phyloP scores from a whole-genome alignment of 768 basidiomycete species.

The Lentinula sp. region DNA sequence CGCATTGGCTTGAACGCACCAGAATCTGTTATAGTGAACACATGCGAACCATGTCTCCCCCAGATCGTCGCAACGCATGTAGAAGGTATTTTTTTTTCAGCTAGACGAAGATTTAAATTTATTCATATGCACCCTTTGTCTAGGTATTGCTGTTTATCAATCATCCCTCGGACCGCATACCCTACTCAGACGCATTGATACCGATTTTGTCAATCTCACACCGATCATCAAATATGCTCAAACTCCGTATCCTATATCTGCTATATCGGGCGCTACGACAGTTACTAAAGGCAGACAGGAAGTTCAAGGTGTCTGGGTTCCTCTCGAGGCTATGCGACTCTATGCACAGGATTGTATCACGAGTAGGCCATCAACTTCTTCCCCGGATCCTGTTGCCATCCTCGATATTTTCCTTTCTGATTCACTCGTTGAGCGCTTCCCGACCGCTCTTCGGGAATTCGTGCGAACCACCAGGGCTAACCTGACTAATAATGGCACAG shows the following conservation, averaged over 20 bases:
- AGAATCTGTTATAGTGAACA: slow-evolving; percentile 51
- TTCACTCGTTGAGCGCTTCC: slow-evolving; percentile 57
- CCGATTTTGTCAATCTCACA: slow-evolving; percentile 72
- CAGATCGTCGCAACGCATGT: slow-evolving; percentile 61
- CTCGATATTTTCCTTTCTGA: slow-evolving; percentile 59
- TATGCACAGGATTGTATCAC: slow-evolving; percentile 36
- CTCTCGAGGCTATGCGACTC: slow-evolving; percentile 49
- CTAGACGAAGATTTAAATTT: slow-evolving; percentile 6
- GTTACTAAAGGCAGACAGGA: slow-evolving; percentile 47
- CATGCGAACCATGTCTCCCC: slow-evolving; percentile 58
- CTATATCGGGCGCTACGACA: slow-evolving; percentile 40
- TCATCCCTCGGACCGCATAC: slow-evolving; percentile 50
- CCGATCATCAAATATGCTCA: slow-evolving; percentile 44
- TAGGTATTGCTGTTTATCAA: slow-evolving; percentile 74
- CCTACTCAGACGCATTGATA: slow-evolving; percentile 69
- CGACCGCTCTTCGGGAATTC: slow-evolving; percentile 53
- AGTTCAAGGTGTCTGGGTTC: slow-evolving; percentile 65
- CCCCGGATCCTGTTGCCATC: slow-evolving; percentile 18
- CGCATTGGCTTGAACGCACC: slow-evolving; percentile 16
- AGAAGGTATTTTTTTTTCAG: slow-evolving; percentile 45
- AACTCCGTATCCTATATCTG: slow-evolving; percentile 28
- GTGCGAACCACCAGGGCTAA: slow-evolving; percentile 32
- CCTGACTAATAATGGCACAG: neutral
- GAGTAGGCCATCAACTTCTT: slow-evolving; percentile 21
- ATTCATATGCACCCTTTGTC: slow-evolving; percentile 3